phyloP scores from a whole-genome alignment of 75 land plant genomes.

The Sequoiadendron giganteum region DNA sequence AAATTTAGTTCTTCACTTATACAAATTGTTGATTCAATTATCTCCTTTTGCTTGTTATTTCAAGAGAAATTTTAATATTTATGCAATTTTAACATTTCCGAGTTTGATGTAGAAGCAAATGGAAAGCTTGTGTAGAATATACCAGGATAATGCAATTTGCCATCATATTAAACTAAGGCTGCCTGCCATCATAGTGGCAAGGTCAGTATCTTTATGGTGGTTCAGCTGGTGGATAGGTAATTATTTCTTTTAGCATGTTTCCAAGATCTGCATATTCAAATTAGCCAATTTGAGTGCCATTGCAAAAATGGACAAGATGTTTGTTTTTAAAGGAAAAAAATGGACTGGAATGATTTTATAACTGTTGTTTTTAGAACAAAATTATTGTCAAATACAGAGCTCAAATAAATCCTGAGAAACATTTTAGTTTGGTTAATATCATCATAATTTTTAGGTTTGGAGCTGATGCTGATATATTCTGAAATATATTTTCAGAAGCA shows the following conservation, averaged over 20 bases:
- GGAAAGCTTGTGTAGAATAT: not conserved
- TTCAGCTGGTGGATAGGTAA: not conserved
- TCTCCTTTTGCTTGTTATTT: not conserved
- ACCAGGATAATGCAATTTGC: not conserved
- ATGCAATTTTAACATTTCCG: not conserved
- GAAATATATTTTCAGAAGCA: not conserved
- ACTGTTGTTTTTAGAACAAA: not conserved
- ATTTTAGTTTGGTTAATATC: not conserved
- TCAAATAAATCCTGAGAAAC: not conserved
- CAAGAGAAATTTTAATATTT: not conserved
- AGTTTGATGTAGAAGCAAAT: not conserved
- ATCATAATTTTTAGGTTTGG: not conserved
- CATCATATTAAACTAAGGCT: not conserved
- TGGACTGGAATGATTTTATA: not conserved
- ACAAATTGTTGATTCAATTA: not conserved
- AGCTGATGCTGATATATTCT: not conserved
- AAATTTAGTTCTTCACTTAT: too few relatives aligned
- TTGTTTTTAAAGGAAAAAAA: not conserved
- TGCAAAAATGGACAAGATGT: not conserved
- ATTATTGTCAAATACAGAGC: not conserved
- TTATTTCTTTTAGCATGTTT: not conserved
- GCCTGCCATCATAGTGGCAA: not conserved
- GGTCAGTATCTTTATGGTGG: not conserved
- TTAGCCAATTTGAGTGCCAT: not conserved
- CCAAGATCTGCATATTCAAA: not conserved